Base-by-base conservation (phyloP, 2,329 filamentous ascomycete species). In the Cladosporium velox region DNA sequence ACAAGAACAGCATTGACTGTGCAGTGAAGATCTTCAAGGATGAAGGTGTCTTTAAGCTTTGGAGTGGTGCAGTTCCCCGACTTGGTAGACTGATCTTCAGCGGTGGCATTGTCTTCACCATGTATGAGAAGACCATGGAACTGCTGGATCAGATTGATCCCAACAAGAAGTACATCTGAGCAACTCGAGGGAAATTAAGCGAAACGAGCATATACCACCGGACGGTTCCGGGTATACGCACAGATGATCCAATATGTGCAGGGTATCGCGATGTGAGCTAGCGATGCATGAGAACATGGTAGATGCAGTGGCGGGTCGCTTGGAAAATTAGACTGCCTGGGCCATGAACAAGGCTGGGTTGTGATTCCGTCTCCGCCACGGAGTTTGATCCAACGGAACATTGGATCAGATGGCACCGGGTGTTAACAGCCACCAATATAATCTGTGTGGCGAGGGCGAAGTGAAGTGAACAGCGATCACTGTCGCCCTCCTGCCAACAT, bases 101-200 rank as follows among this genome's bases (percentile, higher is more conserved):
- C 75, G 95, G 95, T 65, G 95, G 95, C 21, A 97, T 99, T 75
- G 95, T 99, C 49, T 99, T 99, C 76, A 96, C 95, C 26, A 96
- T 98, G 87, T 90, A 97, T 77, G 94, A 98, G 82, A 97, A 97
- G 86, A 91, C 90, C 67, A 98, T 98, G 83, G 94, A 97, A 63
- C 73, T 93, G 66, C 88, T 99, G 83, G 87, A 92, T 73, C 84
- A 77, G 74, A 67, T 93, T 62, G 95, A 99, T 77, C 95, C 95
- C 0, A 86, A 96, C 73, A 88, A 88, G 75, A 90, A 85, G 77
- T 97, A 96, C 76, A 87, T 98, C 6, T 78, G 69, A 75, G 59
- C 15, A 21, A 21, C 41, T 11, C 3, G n/a, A 44, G 38, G 7
- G 21, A 21, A n/a, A 21, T 47, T 21, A 47, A 47, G 8, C 41